Base-by-base conservation (phyloP, 257 asterid genomes). In the Nicotiana sylvestris region DNA sequence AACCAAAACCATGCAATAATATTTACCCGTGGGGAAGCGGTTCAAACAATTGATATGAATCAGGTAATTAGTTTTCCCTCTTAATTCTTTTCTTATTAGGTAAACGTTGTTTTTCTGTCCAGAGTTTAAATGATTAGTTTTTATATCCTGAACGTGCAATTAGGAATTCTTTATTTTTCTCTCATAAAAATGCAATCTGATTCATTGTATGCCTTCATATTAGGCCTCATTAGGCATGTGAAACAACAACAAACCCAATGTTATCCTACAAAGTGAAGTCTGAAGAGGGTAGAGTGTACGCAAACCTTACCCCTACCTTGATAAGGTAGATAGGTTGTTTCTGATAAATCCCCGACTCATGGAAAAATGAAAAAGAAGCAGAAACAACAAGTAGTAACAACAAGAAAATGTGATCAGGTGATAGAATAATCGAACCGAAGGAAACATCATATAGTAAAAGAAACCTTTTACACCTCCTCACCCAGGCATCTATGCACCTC, bases 11-110 rank as follows among this genome's bases (percentile, higher is more conserved):
- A 96, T 88, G 97, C 99, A 2, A 89, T 96, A 82, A n/a, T 96
- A 82, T 96, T 96, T 86, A 96, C 99, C 46, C 98, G 99, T 46
- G 99, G 99, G 60, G 99, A 94, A 65, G 99, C 98, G 77, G 84
- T 96, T 87, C 99, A 96, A 86, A 96, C 99, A 72, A 96, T 96
- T 70, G 99, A 96, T 91, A 96, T 96, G 98, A 96, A 96, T 85
- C 99, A 96, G 98, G 99, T 89, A 70, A 88, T 21, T 82, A 29
- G 6, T 7, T 72, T 27, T 37, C 10, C 46, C n/a, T 72, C 78
- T 72, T 72, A 72, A 13, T 49, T 12, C 61, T 72, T 25, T 58
- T 46, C 61, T 46, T 53, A 33, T 56, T 61, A 33, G 67, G 25
- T 83, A 11, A 51, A 49, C 66, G 37, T 21, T 62, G 5, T 12